phyloP scores from a whole-genome alignment of 2,329 filamentous ascomycete species.

The Trichophyton equinum region DNA sequence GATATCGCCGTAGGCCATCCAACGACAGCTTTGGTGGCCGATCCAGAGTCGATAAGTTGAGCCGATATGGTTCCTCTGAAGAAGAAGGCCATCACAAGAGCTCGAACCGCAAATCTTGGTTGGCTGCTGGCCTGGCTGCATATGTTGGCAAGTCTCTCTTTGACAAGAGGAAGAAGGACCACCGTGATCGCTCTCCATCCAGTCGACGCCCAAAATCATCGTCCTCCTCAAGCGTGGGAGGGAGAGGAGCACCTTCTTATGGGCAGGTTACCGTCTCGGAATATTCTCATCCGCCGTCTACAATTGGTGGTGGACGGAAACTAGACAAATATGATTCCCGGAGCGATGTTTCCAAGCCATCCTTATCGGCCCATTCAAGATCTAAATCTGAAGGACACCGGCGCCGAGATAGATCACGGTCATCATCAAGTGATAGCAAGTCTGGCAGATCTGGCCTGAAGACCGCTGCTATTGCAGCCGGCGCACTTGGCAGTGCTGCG shows the following conservation, averaged over 20 bases:
- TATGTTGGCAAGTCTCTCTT: conserved; percentile 45
- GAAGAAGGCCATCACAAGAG: conserved; percentile 36
- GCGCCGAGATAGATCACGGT: background rate
- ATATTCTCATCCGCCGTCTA: background rate
- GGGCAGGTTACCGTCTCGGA: background rate
- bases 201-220: conserved; percentile 27
- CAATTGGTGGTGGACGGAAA: background rate
- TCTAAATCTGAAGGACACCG: conserved; percentile 3
- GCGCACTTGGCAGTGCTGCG: conserved; percentile 23
- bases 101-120: conserved; percentile 37
- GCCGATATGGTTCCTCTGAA: conserved; percentile 43
- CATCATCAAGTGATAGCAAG: background rate
- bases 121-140: conserved; percentile 44
- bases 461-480: conserved; percentile 27
- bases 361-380: background rate
- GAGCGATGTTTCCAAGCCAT: conserved; percentile 28
- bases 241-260: background rate
- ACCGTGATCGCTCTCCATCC: conserved; percentile 23
- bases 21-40: conserved; percentile 33
- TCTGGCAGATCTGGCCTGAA: conserved; percentile 2
- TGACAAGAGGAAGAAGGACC: conserved; percentile 20
- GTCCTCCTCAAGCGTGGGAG: background rate
- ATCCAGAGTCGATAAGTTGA: conserved; percentile 46
- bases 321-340: background rate
- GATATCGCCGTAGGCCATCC: conserved; percentile 39